phyloP scores from a whole-genome alignment of 371 early-diverging fungal genomes.

The Rhizomucor pusillus region DNA sequence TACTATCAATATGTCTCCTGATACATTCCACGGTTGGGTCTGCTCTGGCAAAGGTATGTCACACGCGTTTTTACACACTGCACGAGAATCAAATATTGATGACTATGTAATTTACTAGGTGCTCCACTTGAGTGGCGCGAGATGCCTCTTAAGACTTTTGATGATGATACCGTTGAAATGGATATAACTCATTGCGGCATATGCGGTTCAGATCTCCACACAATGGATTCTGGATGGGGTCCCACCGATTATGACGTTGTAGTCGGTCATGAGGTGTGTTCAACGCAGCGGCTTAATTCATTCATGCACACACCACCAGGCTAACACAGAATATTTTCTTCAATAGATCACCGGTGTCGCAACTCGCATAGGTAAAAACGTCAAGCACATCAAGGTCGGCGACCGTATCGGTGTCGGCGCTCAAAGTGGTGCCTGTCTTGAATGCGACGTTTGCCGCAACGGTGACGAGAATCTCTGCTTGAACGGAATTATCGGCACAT shows the following conservation, averaged over 20 bases:
- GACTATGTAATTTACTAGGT: constrained; percentile 6
- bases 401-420: constrained; percentile 73
- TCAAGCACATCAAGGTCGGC: constrained; percentile 56
- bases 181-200: constrained; percentile 55
- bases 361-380: constrained; percentile 49
- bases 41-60: constrained; percentile 11
- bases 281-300: not conserved
- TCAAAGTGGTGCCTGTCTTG: constrained; percentile 47
- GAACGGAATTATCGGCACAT: constrained; percentile 12
- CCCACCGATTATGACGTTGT: constrained; percentile 58
- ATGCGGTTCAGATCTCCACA: constrained; percentile 47
- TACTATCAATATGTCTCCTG: not conserved
- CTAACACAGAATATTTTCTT: not conserved
- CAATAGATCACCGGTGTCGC: constrained; percentile 54
- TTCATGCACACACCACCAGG: not conserved
- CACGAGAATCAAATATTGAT: not conserved
- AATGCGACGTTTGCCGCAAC: constrained; percentile 22
- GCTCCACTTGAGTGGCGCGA: constrained; percentile 15
- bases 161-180: constrained; percentile 54
- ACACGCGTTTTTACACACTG: not conserved
- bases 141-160: constrained; percentile 24
- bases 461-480: constrained; percentile 24
- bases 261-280: constrained; percentile 49
- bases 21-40: constrained; percentile 12
- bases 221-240: constrained; percentile 68